phyloP scores from a whole-genome alignment of 225 moss, liverwort and hornwort species.

The Pseudisothecium myosuroides region DNA sequence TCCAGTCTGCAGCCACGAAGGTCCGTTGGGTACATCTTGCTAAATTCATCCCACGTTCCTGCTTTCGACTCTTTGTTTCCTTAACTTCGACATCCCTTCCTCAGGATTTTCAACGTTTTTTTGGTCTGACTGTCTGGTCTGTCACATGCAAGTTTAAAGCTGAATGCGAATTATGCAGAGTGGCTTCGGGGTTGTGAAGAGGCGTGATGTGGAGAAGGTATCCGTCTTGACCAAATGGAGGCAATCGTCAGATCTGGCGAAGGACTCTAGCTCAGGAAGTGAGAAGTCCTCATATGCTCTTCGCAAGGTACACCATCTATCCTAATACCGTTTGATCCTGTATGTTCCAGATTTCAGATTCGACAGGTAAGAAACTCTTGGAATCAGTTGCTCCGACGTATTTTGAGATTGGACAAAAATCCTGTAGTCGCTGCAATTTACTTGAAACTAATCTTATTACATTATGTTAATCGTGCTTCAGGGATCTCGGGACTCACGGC shows the following conservation, averaged over 20 bases:
- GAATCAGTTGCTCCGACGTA: neutral
- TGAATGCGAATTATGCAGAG: neutral
- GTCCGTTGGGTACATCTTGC: conserved; percentile 12
- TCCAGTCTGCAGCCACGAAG: conserved; percentile 50
- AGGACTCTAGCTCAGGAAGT: conserved; percentile 40
- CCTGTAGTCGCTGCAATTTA: neutral
- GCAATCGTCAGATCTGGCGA: conserved; percentile 51
- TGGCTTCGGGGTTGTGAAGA: conserved; percentile 38
- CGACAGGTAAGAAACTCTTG: neutral
- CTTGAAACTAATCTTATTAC: neutral
- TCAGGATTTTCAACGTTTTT: neutral
- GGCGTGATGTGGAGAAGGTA: conserved; percentile 42
- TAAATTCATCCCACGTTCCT: neutral
- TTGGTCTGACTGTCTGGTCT: neutral
- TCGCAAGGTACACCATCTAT: conserved; percentile 52
- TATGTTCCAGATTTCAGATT: neutral
- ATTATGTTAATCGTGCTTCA: conserved; percentile 2
- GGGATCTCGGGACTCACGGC: conserved; percentile 39
- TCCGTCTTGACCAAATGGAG: conserved; percentile 59
- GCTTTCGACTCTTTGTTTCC: neutral
- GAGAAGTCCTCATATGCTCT: conserved; percentile 51
- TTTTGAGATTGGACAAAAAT: neutral
- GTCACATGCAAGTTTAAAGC: neutral
- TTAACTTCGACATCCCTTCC: neutral
- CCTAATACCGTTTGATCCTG: neutral